phyloP scores from a whole-genome alignment of 176 grass and related monocot species.

The Oryza glumipatula region DNA sequence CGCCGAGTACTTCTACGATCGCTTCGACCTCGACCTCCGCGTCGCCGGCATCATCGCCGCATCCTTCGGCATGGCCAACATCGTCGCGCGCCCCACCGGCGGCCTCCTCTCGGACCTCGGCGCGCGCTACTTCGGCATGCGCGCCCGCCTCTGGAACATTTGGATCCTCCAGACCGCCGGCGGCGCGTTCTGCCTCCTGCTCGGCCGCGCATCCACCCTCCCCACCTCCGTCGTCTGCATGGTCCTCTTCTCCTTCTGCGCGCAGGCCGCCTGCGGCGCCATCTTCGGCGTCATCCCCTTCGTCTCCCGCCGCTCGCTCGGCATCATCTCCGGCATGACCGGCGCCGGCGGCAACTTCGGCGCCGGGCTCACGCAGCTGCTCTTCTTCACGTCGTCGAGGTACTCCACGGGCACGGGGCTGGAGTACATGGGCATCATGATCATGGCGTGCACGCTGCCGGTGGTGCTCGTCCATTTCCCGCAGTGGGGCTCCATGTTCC shows the following conservation, averaged over 20 bases:
- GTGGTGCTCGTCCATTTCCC: conserved; percentile 68
- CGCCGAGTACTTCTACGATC: conserved; percentile 83
- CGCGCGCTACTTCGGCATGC: conserved; percentile 67
- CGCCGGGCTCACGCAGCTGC: conserved; percentile 76
- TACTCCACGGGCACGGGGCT: conserved; percentile 64
- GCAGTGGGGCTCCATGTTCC: conserved; percentile 90
- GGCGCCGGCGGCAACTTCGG: conserved; percentile 80
- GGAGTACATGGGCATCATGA: conserved; percentile 83
- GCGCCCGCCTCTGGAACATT: conserved; percentile 81
- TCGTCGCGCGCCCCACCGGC: conserved; percentile 63
- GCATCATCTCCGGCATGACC: conserved; percentile 70
- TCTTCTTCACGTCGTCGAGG: conserved; percentile 76
- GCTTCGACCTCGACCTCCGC: conserved; percentile 75
- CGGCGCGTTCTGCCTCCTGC: conserved; percentile 76
- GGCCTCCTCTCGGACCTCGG: conserved; percentile 68
- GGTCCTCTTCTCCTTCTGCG: conserved; percentile 87
- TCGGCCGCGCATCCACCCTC: conserved; percentile 48
- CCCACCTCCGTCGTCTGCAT: conserved; percentile 64
- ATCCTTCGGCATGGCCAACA: conserved; percentile 91
- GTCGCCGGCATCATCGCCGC: conserved; percentile 77
- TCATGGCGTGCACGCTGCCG: conserved; percentile 82
- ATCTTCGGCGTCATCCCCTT: conserved; percentile 80
- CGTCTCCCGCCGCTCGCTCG: conserved; percentile 71
- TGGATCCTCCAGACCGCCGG: conserved; percentile 91
- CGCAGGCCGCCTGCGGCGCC: conserved; percentile 80